Conservation (phyloP, 2,329 filamentous ascomycete genomes). For the Neofusicoccum laricinum region DNA sequence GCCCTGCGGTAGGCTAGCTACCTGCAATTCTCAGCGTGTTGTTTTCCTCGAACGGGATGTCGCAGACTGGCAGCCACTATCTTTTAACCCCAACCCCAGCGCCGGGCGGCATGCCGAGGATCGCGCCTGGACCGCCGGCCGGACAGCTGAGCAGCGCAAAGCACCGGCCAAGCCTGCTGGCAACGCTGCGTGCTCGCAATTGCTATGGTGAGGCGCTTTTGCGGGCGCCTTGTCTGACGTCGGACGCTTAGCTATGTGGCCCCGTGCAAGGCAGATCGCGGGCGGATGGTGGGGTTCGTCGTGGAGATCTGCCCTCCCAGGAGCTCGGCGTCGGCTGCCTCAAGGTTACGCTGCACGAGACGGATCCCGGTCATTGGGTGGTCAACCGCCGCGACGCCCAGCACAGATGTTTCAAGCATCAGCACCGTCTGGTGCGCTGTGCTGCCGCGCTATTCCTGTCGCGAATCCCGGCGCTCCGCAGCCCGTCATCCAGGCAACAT, state of each 20-base stretch:
- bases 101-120: background rate
- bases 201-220: background rate
- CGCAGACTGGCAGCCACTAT: background rate
- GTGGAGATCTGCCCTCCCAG: background rate
- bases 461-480: background rate
- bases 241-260: background rate
- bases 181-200: background rate
- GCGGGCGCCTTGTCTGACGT: background rate
- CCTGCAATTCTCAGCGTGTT: background rate
- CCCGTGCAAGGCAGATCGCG: background rate
- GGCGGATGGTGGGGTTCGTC: background rate
- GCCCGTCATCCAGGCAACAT: background rate
- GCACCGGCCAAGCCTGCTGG: background rate
- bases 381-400: background rate
- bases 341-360: background rate
- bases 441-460: background rate
- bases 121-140: background rate
- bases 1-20: slow-evolving; percentile 20
- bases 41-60: background rate
- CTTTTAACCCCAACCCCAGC: background rate
- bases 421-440: background rate
- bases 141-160: background rate
- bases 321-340: background rate
- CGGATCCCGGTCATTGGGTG: background rate
- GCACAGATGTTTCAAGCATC: background rate